Base-by-base conservation (phyloP, 176 grass and related monocot genomes). In the Bothriochloa decipiens region DNA sequence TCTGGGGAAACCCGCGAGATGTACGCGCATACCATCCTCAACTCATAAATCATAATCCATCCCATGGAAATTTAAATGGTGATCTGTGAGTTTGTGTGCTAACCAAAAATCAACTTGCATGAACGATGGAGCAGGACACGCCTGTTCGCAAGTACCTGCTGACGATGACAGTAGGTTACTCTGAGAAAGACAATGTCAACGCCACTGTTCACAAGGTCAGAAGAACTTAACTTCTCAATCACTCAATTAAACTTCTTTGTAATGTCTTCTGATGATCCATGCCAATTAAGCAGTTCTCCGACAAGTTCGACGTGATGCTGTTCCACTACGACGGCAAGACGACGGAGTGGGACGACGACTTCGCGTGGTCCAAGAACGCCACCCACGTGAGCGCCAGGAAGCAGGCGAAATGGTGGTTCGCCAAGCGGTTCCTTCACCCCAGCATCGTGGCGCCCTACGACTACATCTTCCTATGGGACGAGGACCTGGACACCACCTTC, bases 391-490 rank as follows among this genome's bases (percentile, higher is more conserved):
- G 86, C 53, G 80, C 86, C 40, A 60, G 20, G 25, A 64, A 78
- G n/a, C 81, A 83, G 75, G 22, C 75, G 27, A 86, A 86, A 18
- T 86, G 84, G 84, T 90, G 88, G 88, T 90, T 78, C 6, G 88
- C 88, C 3, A 90, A 90, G 83, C 58, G 88, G 32, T 90, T 90
- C 45, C 20, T 90, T 49, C 83, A 90, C 39, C 88, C 88, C 1
- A 76, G 45, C 79, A 5, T 72, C 1, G 78, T 90, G 55, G 49
- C 83, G 10, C 25, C 72, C 0, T 86, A 90, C 11, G 83, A 90
- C 23, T 90, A 90, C 50, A 10, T 90, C 17, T 90, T 90, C 73
- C 2, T 90, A n/a, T 90, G 88, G 88, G 88, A 90, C 20, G 88
- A 90, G 57, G 88, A 86, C 20, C 40, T 90, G 1, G 73, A 53